Evolutionary conservation across 805 yeast genomes (phyloP).

Genomic region (Saccharomycopsis selenospora): DNA sequence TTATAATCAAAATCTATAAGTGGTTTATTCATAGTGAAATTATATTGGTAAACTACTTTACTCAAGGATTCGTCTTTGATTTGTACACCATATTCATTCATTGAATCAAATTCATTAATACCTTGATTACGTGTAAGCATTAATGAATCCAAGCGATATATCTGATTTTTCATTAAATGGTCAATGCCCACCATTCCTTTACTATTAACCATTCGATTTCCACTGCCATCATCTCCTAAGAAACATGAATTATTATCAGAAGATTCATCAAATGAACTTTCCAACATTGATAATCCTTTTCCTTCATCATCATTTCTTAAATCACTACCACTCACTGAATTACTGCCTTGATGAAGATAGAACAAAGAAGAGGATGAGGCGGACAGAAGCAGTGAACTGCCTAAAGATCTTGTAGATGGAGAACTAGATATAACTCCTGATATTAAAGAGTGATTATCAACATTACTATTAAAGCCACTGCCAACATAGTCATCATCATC

Average conservation of each 20-base stretch:
- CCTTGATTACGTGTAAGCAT: slow-evolving; percentile 12
- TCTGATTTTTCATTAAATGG: background rate
- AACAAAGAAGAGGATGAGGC: slow-evolving; percentile 1
- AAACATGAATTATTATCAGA: background rate
- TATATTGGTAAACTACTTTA: slow-evolving; percentile 8
- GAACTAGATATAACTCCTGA: background rate
- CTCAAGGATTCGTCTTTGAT: slow-evolving; percentile 10
- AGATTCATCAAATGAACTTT: background rate
- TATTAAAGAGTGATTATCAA: slow-evolving; percentile 11
- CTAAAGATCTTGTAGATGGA: background rate
- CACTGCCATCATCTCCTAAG: background rate
- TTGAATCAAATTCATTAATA: slow-evolving; percentile 14
- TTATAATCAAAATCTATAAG: slow-evolving; percentile 13
- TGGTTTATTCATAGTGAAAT: slow-evolving; percentile 13
- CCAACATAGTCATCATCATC: slow-evolving; percentile 6
- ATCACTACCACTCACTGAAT: background rate
- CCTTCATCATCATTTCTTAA: background rate
- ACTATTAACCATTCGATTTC: background rate
- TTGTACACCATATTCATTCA: background rate
- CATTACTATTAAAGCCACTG: slow-evolving; percentile 15
- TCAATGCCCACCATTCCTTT: background rate
- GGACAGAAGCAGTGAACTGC: background rate
- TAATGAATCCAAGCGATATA: slow-evolving; percentile 8
- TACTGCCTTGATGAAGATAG: background rate
- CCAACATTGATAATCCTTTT: background rate